phyloP scores from a whole-genome alignment of 1,284 basidiomycete genomes.

The Vanrija pseudolonga region DNA sequence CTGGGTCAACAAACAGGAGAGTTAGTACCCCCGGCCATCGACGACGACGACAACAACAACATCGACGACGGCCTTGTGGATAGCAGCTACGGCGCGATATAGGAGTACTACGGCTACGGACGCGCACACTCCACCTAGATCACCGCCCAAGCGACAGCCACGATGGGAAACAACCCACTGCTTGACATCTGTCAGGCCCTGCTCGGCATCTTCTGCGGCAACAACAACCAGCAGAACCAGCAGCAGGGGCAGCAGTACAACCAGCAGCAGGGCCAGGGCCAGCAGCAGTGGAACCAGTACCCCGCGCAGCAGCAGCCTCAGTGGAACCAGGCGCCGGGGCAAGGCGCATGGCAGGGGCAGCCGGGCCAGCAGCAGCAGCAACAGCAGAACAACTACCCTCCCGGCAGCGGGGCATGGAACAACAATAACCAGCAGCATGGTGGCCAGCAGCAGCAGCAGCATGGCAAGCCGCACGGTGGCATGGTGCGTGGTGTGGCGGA shows the following conservation, averaged over 20 bases:
- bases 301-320: conserved; percentile 2
- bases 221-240: conserved; percentile 12
- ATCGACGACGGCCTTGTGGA: no score
- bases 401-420: conserved; percentile 21
- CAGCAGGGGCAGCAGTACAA: conserved; percentile 20
- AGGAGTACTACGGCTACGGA: no score
- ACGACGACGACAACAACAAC: no score
- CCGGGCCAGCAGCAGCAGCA: no score
- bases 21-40: no score
- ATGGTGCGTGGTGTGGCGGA: not conserved
- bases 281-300: conserved; percentile 14
- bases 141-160: not conserved
- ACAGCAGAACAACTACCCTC: conserved; percentile 21
- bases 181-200: conserved; percentile 16
- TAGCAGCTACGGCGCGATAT: no score
- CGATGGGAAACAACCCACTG: conserved; percentile 3
- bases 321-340: conserved; percentile 3
- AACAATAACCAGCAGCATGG: conserved; percentile 2
- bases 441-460: conserved; percentile 3
- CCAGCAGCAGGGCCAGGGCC: conserved; percentile 14
- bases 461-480: not conserved
- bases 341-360: conserved; percentile 1
- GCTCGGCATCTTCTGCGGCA: conserved; percentile 25
- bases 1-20: no score
- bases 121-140: no score